These are phyloP conservation scores for Rhododendron williamsianum DNA, from an alignment of 148 eudicot genomes.

Conservation along the genomic window DNA sequence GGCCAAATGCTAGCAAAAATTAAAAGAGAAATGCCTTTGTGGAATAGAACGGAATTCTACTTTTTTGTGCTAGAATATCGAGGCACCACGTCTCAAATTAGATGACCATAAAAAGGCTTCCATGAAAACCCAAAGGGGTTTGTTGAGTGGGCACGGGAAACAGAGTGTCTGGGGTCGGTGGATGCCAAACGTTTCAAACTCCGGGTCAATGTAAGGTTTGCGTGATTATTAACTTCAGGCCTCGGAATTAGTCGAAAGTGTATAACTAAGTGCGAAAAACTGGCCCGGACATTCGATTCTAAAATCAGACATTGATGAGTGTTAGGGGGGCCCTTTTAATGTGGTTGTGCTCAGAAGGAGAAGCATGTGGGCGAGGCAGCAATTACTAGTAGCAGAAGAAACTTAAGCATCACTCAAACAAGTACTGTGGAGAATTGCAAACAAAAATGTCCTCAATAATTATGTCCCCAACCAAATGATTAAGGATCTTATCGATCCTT, in stretches of 20 bases:
- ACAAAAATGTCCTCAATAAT: slow-evolving; percentile 18
- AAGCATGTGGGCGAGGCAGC: not conserved
- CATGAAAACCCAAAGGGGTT: not conserved
- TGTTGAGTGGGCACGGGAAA: too few species aligned
- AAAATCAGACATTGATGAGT: not conserved
- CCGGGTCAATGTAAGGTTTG: too few species aligned
- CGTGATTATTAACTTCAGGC: too few species aligned
- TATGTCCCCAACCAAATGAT: slow-evolving; percentile 16
- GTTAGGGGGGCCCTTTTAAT: not conserved
- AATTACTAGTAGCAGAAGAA: not conserved
- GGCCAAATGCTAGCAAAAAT: too few species aligned
- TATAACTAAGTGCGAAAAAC: too few species aligned
- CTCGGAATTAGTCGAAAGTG: too few species aligned
- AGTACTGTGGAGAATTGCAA: not conserved
- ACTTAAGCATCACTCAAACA: slow-evolving; percentile 41
- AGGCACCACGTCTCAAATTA: not conserved
- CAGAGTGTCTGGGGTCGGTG: too few species aligned
- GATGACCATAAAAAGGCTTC: not conserved
- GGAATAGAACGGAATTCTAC: too few species aligned
- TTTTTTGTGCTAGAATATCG: too few species aligned
- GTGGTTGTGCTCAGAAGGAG: not conserved
- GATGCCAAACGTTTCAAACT: too few species aligned
- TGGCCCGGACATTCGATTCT: too few species aligned
- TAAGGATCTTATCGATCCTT: not conserved
- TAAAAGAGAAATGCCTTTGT: too few species aligned